Conservation (phyloP, 257 asterid species). For the Ophiorrhiza pumila region DNA sequence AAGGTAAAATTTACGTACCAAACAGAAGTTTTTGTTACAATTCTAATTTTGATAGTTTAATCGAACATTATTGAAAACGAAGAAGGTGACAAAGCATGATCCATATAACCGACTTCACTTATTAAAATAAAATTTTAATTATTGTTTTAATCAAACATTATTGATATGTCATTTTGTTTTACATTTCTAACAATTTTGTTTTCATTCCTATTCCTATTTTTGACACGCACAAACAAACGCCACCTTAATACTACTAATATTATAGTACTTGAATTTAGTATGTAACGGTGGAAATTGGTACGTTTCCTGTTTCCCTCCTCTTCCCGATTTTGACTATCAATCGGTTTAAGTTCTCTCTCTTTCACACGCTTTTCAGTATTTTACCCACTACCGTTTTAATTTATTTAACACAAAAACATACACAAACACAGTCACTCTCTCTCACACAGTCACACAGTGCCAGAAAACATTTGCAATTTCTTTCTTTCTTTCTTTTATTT, state of each 20-base stretch:
- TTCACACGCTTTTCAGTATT: slow-evolving; percentile 7
- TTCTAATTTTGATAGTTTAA: too few relatives aligned
- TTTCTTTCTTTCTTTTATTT: not conserved
- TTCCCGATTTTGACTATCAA: not conserved
- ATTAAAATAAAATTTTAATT: too few relatives aligned
- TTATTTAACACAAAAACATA: not conserved
- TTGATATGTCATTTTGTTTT: too few relatives aligned
- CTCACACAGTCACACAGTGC: not conserved
- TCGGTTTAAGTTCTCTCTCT: not conserved
- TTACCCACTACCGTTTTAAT: not conserved
- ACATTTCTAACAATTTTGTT: too few relatives aligned
- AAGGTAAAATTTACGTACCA: not conserved
- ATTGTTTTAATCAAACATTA: too few relatives aligned
- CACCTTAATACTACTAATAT: too few relatives aligned
- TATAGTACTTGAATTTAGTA: not conserved
- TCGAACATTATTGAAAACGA: too few relatives aligned
- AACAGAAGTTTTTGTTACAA: too few relatives aligned
- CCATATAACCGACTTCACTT: too few relatives aligned
- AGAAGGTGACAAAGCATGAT: too few relatives aligned
- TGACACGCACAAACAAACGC: too few relatives aligned
- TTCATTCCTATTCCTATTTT: too few relatives aligned
- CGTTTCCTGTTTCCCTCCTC: slow-evolving; percentile 1
- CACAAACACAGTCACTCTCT: not conserved
- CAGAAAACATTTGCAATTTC: not conserved
- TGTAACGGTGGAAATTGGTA: slow-evolving; percentile 15